Evolutionary conservation across 1,284 basidiomycete species (phyloP).

Genomic region (Leccinum fuscescens): DNA sequence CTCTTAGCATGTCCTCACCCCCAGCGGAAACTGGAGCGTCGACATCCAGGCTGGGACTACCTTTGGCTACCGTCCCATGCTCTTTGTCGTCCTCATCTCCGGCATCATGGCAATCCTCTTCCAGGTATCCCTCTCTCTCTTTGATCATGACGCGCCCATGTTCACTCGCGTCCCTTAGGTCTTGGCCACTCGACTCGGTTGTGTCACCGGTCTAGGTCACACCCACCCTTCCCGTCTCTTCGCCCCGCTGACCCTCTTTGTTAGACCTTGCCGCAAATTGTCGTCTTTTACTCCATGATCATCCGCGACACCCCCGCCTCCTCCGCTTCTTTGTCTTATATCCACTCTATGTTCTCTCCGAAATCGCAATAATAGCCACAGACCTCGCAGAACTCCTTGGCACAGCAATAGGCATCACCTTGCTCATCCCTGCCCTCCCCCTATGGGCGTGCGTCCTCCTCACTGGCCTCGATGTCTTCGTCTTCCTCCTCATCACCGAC

Average conservation of each 20-base stretch:
- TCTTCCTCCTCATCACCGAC: constrained; percentile 67
- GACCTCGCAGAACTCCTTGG: constrained; percentile 80
- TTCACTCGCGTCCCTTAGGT: constrained; percentile 38
- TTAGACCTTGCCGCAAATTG: constrained; percentile 73
- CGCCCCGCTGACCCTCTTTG: background rate
- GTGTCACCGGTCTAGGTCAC: constrained; percentile 66
- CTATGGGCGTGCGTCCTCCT: constrained; percentile 82
- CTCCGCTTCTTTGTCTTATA: constrained; percentile 69
- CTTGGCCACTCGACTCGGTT: constrained; percentile 61
- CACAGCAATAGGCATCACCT: constrained; percentile 57
- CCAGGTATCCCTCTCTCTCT: constrained; percentile 45
- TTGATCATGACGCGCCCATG: background rate
- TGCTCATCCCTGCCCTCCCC: constrained; percentile 80
- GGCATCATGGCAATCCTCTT: constrained; percentile 82
- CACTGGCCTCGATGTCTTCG: constrained; percentile 81
- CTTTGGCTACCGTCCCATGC: constrained; percentile 75
- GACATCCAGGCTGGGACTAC: constrained; percentile 73
- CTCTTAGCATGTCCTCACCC: background rate
- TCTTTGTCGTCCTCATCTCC: constrained; percentile 84
- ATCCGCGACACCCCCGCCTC: constrained; percentile 58
- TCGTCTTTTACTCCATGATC: constrained; percentile 66
- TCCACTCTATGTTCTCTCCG: constrained; percentile 66
- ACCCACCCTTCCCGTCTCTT: background rate
- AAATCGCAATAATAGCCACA: constrained; percentile 83
- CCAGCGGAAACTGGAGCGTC: constrained; percentile 73